Evolutionary conservation across 2,329 filamentous ascomycete species (phyloP).

Genomic region (Colletotrichum theobromicola): DNA sequence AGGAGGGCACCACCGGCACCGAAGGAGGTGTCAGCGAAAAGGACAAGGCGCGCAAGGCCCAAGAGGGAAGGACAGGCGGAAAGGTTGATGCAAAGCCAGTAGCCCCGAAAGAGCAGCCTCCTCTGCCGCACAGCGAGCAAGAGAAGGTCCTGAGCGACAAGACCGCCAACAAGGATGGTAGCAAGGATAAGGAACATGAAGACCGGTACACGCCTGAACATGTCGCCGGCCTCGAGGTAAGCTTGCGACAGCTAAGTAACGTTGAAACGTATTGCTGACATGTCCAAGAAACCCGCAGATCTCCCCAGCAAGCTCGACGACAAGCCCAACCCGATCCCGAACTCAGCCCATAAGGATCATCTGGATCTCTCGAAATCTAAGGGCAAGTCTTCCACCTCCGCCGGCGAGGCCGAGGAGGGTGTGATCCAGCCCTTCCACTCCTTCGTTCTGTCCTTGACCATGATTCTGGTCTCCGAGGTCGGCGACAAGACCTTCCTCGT

Average conservation of each 20-base stretch:
- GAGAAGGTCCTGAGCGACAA: conserved; percentile 62
- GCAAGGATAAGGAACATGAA: conserved; percentile 48
- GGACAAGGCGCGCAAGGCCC: conserved; percentile 73
- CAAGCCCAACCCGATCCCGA: conserved; percentile 72
- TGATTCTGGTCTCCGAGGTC: conserved; percentile 97
- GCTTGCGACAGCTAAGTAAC: conserved; percentile 14
- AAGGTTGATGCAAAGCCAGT: conserved; percentile 78
- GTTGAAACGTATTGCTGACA: background rate
- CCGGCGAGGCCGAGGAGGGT: conserved; percentile 52
- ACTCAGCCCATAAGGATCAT: conserved; percentile 69
- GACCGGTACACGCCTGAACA: conserved; percentile 41
- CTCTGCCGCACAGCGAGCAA: conserved; percentile 81
- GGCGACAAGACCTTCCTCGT: conserved; percentile 99
- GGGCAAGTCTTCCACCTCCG: conserved; percentile 31
- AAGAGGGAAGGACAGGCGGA: conserved; percentile 69
- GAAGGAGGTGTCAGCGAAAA: conserved; percentile 91
- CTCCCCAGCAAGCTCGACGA: conserved; percentile 81
- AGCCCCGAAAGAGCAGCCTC: conserved; percentile 84
- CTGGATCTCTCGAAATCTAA: conserved; percentile 53
- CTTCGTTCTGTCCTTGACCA: conserved; percentile 88
- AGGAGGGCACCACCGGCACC: conserved; percentile 86
- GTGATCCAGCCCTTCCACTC: conserved; percentile 86
- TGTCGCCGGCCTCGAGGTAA: conserved; percentile 63
- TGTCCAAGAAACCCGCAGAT: conserved; percentile 74
- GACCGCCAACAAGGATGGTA: conserved; percentile 45